phyloP scores from a whole-genome alignment of 1,139 yeast genomes.

The Blastobotrys capitulatus region DNA sequence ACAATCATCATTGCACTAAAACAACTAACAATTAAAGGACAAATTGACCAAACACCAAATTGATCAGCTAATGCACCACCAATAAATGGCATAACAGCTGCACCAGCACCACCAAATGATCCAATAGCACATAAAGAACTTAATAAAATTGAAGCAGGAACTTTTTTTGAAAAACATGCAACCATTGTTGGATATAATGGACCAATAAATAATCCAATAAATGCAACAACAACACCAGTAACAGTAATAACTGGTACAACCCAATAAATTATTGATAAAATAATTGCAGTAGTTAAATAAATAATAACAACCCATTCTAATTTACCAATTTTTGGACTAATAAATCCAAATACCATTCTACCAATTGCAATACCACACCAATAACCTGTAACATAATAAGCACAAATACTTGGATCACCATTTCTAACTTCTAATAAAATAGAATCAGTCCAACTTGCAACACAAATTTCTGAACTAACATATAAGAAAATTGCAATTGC shows the following conservation, averaged over 20 bases:
- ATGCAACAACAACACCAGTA: constrained; percentile 37
- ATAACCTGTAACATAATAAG: constrained; percentile 61
- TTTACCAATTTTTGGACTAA: constrained; percentile 20
- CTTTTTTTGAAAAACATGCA: constrained; percentile 50
- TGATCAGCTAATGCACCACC: constrained; percentile 24
- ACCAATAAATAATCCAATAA: constrained; percentile 63
- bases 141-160: constrained; percentile 57
- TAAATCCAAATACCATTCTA: constrained; percentile 40
- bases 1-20: constrained; percentile 9
- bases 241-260: constrained; percentile 20
- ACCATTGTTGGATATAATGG: constrained; percentile 75
- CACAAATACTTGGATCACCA: constrained; percentile 42
- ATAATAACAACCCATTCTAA: constrained; percentile 19
- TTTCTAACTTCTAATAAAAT: constrained; percentile 50
- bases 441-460: constrained; percentile 68
- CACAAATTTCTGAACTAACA: constrained; percentile 60
- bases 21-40: constrained; percentile 6
- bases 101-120: constrained; percentile 74
- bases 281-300: constrained; percentile 18
- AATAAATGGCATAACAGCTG: constrained; percentile 40
- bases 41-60: constrained; percentile 18
- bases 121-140: constrained; percentile 68
- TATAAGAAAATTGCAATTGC: constrained; percentile 52
- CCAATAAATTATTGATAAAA: constrained; percentile 23
- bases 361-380: constrained; percentile 67